Base-by-base conservation (phyloP, 108 stramenopile species). In the Bacterosira constricta region DNA sequence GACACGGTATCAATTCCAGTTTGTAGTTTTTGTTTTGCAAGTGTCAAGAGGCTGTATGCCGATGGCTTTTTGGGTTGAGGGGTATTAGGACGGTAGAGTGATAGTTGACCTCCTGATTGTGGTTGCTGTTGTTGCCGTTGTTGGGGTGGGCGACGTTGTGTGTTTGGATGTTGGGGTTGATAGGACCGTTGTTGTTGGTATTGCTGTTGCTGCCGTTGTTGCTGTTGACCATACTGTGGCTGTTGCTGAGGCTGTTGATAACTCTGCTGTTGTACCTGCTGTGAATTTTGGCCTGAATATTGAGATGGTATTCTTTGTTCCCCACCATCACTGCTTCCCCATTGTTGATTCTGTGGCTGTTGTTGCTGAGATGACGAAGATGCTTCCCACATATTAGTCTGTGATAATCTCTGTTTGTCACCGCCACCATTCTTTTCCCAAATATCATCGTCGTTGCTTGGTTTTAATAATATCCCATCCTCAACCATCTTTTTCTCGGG, bases 1-100 rank as follows among this genome's bases (percentile, higher is more conserved):
- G 79, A 68, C 20, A 80, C 79, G 3, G 66, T 32, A 25, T 72
- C 79, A 11, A 79, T 53, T 18, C 66, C 65, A 49, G 65, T 66
- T 68, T 79, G 79, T 27, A 79, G 35, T 26, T 68, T 79, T 49
- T 65, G 37, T 23, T 34, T 47, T 18, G 79, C 71, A 32, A 72
- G 23, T 18, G 65, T 67, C 25, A 80, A 73, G 6, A 80, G 36
- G 13, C 69, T 56, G 1, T 64, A 71, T 18, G 77, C 77, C 29
- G 75, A 55, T 0, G 69, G 11, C 53, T 53, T 59, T 17, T 37
- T 49, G 36, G 61, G 31, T 1, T 4, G 42, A 20, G 45, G 15
- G 27, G 17, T 32, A 45, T 1, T 2, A 27, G 15, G 47, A 25
- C 20, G 45, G 35, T 63, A 66, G 23, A 30, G 32, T 30, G 55